Base-by-base conservation (phyloP, 2,329 filamentous ascomycete species). In the Leptographium wingfieldii region DNA sequence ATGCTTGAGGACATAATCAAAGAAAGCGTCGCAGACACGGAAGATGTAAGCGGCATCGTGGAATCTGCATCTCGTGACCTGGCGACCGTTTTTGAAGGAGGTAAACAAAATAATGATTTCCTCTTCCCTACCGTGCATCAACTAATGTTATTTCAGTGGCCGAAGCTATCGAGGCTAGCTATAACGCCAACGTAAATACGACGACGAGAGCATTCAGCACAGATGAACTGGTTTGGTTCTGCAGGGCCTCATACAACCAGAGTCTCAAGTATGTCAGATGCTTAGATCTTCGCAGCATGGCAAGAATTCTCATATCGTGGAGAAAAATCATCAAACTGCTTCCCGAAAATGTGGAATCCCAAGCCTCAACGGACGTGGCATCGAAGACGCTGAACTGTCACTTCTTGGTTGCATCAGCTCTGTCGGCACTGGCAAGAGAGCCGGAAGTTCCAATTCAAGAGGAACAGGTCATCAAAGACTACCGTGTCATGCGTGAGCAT, bases 221-320 rank as follows among this genome's bases (percentile, higher is more conserved):
- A 0, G 69, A 76, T 3, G 90, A 96, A 66, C 75, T 95, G 3
- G 80, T 92, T 65, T 95, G 90, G 90, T 92, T 95, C 69, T 86
- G 85, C 46, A 85, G 85, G 63, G 92, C 88, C 63, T 80, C 87
- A 1, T 95, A 95, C 74, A 95, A 94, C 65, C 70, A 91, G 7
- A 85, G 84, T 0, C 71, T 92, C 5, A 82, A 84, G 62, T 76
- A 85, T 64, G 76, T 77, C 1, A 74, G 80, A 3, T 64, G 61
- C 0, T 85, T 86, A 77, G 69, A 79, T 29, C 75, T 84, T 1
- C 68, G 70, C 6, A 71, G 77, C 56, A 74, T 86, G 0, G 68
- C 85, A 3, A 75, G 80, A 3, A 76, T 95, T 29, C 72, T 86
- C 55, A 70, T 68, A 5, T 73, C 74, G 33, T 85, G 80, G 62